Percentiles rank a stretch among this genome's conserved stretches.
phyloP scores from a whole-genome alignment of 768 basidiomycete genomes.

The Amanita rubescens region DNA sequence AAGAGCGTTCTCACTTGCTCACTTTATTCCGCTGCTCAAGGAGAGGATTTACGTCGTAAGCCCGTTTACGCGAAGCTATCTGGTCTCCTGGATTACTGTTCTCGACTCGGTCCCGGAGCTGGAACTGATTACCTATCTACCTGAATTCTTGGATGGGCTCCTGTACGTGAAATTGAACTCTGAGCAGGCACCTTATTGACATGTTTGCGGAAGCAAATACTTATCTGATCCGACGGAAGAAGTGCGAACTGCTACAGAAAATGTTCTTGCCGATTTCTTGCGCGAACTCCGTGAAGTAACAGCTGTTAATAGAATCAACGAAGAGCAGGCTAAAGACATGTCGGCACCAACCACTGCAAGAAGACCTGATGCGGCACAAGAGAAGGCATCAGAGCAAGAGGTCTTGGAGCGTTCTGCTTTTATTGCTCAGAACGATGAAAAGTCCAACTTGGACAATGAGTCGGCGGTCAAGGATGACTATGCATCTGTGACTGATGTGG shows the following conservation, averaged over 20 bases:
- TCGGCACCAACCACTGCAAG: slow-evolving; percentile 36
- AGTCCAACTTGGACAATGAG: slow-evolving; percentile 33
- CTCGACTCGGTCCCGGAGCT: slow-evolving; percentile 95
- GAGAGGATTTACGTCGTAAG: slow-evolving; percentile 94
- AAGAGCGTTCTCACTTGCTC: slow-evolving; percentile 88
- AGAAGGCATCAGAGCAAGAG: slow-evolving; percentile 49
- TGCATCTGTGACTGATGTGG: slow-evolving; percentile 33
- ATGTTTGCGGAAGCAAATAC: slow-evolving; percentile 60
- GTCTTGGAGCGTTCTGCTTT: slow-evolving; percentile 50
- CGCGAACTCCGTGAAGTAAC: slow-evolving; percentile 87
- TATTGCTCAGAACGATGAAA: slow-evolving; percentile 44
- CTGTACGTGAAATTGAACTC: slow-evolving; percentile 47
- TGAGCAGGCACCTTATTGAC: slow-evolving; percentile 7
- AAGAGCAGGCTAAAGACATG: slow-evolving; percentile 43
- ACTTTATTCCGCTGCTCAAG: slow-evolving; percentile 88
- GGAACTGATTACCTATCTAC: slow-evolving; percentile 90
- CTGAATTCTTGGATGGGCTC: slow-evolving; percentile 90
- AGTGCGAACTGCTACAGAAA: slow-evolving; percentile 86
- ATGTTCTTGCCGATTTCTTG: slow-evolving; percentile 81
- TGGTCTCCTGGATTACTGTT: slow-evolving; percentile 96
- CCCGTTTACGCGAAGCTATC: slow-evolving; percentile 91
- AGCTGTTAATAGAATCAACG: slow-evolving; percentile 56
- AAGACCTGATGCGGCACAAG: slow-evolving; percentile 34
- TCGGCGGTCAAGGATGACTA: slow-evolving; percentile 34
- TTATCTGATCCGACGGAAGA: slow-evolving; percentile 93